These are phyloP conservation scores for Aquilaria malaccensis DNA, from an alignment of 345 rosid genomes.

Conservation along the genomic window DNA sequence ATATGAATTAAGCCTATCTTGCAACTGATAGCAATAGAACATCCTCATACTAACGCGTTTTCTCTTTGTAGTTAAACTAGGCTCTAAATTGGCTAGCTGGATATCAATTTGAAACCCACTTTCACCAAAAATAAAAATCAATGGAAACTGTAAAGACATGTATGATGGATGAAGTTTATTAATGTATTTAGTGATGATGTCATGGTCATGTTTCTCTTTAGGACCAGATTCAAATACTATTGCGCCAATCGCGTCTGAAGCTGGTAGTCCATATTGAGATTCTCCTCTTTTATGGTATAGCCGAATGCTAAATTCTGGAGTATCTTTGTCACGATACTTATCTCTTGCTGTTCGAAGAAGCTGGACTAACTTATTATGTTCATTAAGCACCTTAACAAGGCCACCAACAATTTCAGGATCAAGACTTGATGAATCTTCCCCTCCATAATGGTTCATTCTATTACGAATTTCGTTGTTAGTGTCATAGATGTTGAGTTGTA, in stretches of 20 bases:
- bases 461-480: not conserved
- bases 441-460: not conserved
- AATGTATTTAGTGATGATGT: not conserved
- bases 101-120: not conserved
- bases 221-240: not conserved
- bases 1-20: not conserved
- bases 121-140: not conserved
- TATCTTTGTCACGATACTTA: not conserved
- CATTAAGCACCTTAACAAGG: not conserved
- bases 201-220: not conserved
- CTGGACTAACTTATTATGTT: not conserved
- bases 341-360: not conserved
- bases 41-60: no score
- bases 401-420: not conserved
- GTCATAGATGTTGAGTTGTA: not conserved
- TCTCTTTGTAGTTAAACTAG: not conserved
- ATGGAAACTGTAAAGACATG: not conserved
- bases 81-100: no score
- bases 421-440: not conserved
- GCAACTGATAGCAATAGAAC: not conserved
- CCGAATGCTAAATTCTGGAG: not conserved
- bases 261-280: not conserved
- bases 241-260: not conserved
- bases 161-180: not conserved
- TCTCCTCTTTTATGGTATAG: not conserved